Evolutionary conservation across 139 green algal genomes (phyloP), one percentile per base, ranked within the genome.

Genomic region (Closterium sp.): DNA sequence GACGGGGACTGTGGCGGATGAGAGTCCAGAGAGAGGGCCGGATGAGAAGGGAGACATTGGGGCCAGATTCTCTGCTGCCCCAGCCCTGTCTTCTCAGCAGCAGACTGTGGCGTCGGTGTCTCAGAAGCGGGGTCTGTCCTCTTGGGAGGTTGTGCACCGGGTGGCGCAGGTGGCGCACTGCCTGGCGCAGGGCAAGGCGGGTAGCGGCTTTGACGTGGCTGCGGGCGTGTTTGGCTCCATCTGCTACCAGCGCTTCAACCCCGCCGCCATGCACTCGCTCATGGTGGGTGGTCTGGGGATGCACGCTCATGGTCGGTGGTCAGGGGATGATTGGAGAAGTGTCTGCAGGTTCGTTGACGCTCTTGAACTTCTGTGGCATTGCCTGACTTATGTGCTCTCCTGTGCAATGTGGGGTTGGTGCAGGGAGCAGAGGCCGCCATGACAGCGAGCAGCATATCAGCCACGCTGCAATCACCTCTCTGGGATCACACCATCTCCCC

Each of bases 201-300:
- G 92, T 31, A 94, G 92, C 28, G 92, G 92, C 5, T 94, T 94
- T 92, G 92, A 94, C 43, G 89, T 94, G 36, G 91, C 90, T 66
- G 89, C 92, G 2, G 92, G 90, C 33, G 90, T 93, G 33, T 94
- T 91, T 55, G 92, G 92, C 9, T 94, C 90, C 88, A 92, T 94
- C n/a, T 86, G 90, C 33, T 94, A 94, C 35, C 86, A 94, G 55
- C 89, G 92, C 31, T 94, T 94, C 84, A 86, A 91, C 23, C 89
- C 92, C 3, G 7, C n/a, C 66, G 12, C 87, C 38, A 33, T 93
- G 87, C 33, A 64, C 25, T 23, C 88, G 2, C 25, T 89, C n/a
- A 43, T 91, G 88, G 88, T 91, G 86, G 28, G 86, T 55, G 31
- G 10, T 84, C n/a, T n/a, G n/a, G n/a, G n/a, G n/a, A n/a, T n/a